Conservation (phyloP, 31 red algal genomes). For the Asparagopsis taxiformis region DNA sequence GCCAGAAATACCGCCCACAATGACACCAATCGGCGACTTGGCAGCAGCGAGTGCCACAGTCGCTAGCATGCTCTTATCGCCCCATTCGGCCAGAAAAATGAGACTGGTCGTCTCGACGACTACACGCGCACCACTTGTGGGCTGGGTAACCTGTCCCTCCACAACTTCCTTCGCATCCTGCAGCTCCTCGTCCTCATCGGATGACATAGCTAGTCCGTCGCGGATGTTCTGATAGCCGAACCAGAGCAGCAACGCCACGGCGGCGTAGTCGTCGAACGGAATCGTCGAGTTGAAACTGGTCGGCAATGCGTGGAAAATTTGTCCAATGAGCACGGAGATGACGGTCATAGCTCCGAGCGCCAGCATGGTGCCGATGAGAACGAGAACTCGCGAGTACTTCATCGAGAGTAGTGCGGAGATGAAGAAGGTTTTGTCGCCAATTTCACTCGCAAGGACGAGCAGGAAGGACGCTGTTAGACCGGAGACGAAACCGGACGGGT, state of each 20-base stretch:
- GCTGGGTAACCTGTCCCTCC: conserved; percentile 37
- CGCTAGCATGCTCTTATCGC: conserved; percentile 92
- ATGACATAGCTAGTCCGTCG: conserved; percentile 53
- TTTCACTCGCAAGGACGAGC: conserved; percentile 80
- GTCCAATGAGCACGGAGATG: conserved; percentile 81
- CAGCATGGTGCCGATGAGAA: conserved; percentile 78
- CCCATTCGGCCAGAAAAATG: conserved; percentile 96
- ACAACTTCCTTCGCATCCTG: conserved; percentile 81
- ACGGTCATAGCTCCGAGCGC: conserved; percentile 82
- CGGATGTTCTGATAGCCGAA: conserved; percentile 86
- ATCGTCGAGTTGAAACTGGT: conserved; percentile 64
- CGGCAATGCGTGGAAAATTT: conserved; percentile 83
- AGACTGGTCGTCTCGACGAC: conserved; percentile 69
- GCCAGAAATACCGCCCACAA: conserved; percentile 82
- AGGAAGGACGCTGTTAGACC: conserved; percentile 70
- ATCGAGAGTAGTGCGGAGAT: conserved; percentile 84
- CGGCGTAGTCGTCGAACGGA: conserved; percentile 83
- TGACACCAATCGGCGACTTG: conserved; percentile 82
- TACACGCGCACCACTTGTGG: conserved; percentile 27
- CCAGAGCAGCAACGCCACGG: conserved; percentile 88
- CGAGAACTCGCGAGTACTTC: conserved; percentile 83
- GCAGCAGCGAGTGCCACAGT: conserved; percentile 92
- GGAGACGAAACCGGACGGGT: conserved; percentile 39
- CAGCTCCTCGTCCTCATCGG: conserved; percentile 69
- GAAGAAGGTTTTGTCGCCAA: conserved; percentile 98